Evolutionary conservation across 169 alveolate genomes (phyloP), one percentile per base, ranked within the genome.

Genomic region (Plasmodium billcollinsi): DNA sequence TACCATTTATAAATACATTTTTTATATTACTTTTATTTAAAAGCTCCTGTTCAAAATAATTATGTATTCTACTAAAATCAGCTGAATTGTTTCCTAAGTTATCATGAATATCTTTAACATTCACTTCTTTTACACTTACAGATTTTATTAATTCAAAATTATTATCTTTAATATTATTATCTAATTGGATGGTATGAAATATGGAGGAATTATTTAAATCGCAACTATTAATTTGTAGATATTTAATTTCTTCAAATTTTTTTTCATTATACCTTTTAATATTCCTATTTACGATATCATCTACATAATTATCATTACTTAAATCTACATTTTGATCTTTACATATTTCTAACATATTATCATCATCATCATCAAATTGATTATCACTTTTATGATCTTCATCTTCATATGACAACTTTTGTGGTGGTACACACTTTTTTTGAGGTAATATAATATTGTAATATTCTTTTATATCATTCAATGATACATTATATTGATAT

Each of bases 1-100:
- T 66, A 18, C 90, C 90, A 80, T 80, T 80, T 66, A 80, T 80
- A 62, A 47, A 80, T 56, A 80, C 83, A 80, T 80, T 80, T 62
- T 80, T 80, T 67, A 80, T 80, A n/a, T 47, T 80, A 33, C 63
- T 50, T 52, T 80, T 80, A 12, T 67, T 56, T 11, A 80, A 47
- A 54, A 80, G 83, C 9, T 80, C 83, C 33, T 62, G 14, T 80
- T 80, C 52, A 47, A 80, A 80, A 33, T 54, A n/a, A 11, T 80
- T 67, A 69, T 80, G 67, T 67, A 80, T 80, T 43, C 72, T 56
- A 26, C 66, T 67, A 61, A 52, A 80, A 47, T 80, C 90, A 9
- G 14, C 29, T 21, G 72, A n/a, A 15, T 24, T 67, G 18, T 80
- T 80, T 8, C 83, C 83, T 50, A 54, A n/a, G 26, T 54, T 43